A percentile compares a stretch with the other conserved stretches of the same genome.
Conservation (phyloP, 73 alveolate species). For the Tetrahymena borealis region DNA sequence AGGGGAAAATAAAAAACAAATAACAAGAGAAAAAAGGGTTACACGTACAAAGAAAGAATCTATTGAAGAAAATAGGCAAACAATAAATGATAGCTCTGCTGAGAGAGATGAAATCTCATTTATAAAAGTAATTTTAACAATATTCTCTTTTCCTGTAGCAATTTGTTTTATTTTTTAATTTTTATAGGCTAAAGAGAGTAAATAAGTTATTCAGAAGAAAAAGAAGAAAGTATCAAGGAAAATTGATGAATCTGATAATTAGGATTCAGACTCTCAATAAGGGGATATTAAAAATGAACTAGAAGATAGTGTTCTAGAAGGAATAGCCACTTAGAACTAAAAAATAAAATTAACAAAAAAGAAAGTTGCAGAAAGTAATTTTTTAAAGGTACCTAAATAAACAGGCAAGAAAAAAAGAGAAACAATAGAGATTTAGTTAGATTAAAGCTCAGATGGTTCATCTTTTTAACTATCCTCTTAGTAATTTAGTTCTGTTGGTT, state of each 20-base stretch:
- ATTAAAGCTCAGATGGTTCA: background rate
- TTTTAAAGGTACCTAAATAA: background rate
- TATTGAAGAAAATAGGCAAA: too few species aligned
- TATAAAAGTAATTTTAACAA: too few species aligned
- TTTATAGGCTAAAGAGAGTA: background rate
- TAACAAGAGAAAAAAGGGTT: too few species aligned
- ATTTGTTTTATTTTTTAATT: too few species aligned
- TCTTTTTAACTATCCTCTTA: background rate
- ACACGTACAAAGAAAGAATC: too few species aligned
- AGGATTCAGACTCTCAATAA: too few species aligned
- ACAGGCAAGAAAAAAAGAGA: background rate
- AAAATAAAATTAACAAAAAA: background rate
- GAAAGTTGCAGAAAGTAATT: background rate
- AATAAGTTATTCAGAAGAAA: background rate
- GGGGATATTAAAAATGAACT: too few species aligned
- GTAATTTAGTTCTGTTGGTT: background rate
- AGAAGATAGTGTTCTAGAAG: background rate
- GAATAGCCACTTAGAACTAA: background rate
- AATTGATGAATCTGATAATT: too few species aligned
- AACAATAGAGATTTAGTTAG: background rate
- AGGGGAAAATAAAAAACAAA: too few species aligned
- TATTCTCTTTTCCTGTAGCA: too few species aligned
- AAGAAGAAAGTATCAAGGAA: background rate
- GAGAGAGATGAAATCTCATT: too few species aligned
- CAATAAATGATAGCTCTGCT: too few species aligned